Conservation (phyloP, 768 basidiomycete genomes). For the Pleurotus ostreatus region DNA sequence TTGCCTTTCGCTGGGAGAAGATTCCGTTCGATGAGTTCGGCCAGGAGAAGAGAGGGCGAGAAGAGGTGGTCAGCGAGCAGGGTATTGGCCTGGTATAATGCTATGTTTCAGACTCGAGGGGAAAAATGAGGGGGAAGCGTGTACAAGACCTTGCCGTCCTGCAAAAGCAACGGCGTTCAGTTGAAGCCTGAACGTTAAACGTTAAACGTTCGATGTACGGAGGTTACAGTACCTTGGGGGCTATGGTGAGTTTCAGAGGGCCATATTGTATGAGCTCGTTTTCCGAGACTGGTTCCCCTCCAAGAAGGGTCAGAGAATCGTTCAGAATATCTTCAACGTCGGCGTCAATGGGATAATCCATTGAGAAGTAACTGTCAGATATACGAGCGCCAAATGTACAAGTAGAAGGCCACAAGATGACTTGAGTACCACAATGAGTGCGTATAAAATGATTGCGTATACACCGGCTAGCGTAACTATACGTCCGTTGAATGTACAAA, state of each 20-base stretch:
- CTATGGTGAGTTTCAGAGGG: constrained; percentile 47
- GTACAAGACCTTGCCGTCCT: constrained; percentile 59
- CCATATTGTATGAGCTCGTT: constrained; percentile 48
- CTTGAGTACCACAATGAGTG: no score
- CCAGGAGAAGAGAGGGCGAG: constrained; percentile 63
- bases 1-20: constrained; percentile 37
- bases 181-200: not conserved
- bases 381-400: no score
- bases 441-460: no score
- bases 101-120: not conserved
- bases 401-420: no score
- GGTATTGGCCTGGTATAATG: constrained; percentile 52
- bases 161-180: not conserved
- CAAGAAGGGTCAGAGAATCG: constrained; percentile 51
- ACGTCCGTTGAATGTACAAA: no score
- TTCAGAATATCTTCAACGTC: constrained; percentile 48
- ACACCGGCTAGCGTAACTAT: no score
- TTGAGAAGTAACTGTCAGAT: not conserved
- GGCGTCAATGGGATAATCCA: no score
- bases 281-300: constrained; percentile 32
- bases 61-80: constrained; percentile 72
- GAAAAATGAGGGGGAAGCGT: not conserved
- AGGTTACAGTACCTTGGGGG: constrained; percentile 45
- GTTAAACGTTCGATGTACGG: constrained; percentile 2
- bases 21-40: constrained; percentile 59